Base-by-base conservation (phyloP, 2,329 filamentous ascomycete species). In the Sporothrix brunneoviolacea region DNA sequence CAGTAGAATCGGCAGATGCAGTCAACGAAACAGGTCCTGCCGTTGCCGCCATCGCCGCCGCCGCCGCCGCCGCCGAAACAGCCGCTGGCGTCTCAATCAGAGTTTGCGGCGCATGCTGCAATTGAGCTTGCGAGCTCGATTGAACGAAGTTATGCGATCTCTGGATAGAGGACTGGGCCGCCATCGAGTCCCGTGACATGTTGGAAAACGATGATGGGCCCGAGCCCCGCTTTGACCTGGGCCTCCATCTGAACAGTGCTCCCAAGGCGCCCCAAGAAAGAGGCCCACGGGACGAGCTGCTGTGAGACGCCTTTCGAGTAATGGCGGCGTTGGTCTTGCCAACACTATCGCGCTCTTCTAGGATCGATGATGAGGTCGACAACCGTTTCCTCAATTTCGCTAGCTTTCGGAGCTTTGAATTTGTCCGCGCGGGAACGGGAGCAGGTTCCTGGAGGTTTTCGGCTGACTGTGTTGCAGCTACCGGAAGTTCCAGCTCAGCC, bases 131-230 rank as follows among this genome's bases (percentile, higher is more conserved):
- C 18, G 41, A 16, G 21, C 15, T 21, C n/a, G 35, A 30, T 13
- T 40, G 35, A 7, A 40, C 18, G 4, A 22, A 16, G 18, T 50
- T 35, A 10, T 44, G 33, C 5, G 41, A 50, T 19, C 48, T 27
- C 8, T 40, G 49, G 3, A 47, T 35, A 1, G 53, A 41, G 2
- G 46, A 44, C n/a, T 27, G 39, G 71, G 69, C 48, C 70, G 62
- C 62, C 74, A 95, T 91, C 15, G 91, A 94, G 61, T 95, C 91
- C 56, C 90, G 80, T 1, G 91, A 95, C 0, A 89, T 88, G 61
- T 95, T 95, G 4, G 89, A 90, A 63, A 95, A 93, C n/a, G 91
- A 90, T 0, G 88, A 86, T 4, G 85, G 77, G 3, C 65, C 76
- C 63, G 77, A 67, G 62, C 70, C 62, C 66, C 80, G 67, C 69